A percentile compares a stretch with the other conserved stretches of the same genome.
phyloP scores from a whole-genome alignment of 2,329 filamentous ascomycete genomes.

The Pseudogymnoascus destructans region DNA sequence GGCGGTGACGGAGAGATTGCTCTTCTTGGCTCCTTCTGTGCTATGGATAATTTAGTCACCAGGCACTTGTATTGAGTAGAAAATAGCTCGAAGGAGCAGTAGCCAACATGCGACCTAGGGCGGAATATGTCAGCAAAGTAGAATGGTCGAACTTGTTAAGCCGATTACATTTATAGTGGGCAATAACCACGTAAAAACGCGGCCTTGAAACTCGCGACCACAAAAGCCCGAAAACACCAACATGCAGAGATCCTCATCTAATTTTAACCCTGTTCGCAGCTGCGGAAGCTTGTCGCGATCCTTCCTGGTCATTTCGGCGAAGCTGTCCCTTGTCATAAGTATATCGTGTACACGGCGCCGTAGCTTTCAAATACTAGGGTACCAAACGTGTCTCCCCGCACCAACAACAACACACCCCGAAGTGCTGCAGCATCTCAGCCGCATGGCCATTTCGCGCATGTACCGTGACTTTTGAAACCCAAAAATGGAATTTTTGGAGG shows the following conservation, averaged over 20 bases:
- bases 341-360: neutral
- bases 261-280: neutral
- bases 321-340: neutral
- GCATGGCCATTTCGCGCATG: neutral
- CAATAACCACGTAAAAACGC: neutral
- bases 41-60: neutral
- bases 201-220: neutral
- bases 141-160: neutral
- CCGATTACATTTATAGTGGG: neutral
- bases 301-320: neutral
- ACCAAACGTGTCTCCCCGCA: neutral
- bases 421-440: neutral
- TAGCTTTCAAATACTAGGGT: neutral
- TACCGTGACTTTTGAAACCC: neutral
- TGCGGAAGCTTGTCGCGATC: neutral
- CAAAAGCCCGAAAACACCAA: neutral
- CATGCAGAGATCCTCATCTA: neutral
- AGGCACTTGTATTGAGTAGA: neutral
- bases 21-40: slow-evolving; percentile 12
- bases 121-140: neutral
- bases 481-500: neutral
- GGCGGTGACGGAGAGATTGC: slow-evolving; percentile 16
- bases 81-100: neutral
- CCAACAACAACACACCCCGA: neutral
- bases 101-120: neutral